Conservation (phyloP, 2,329 filamentous ascomycete genomes). For the Zymoseptoria tritici region DNA sequence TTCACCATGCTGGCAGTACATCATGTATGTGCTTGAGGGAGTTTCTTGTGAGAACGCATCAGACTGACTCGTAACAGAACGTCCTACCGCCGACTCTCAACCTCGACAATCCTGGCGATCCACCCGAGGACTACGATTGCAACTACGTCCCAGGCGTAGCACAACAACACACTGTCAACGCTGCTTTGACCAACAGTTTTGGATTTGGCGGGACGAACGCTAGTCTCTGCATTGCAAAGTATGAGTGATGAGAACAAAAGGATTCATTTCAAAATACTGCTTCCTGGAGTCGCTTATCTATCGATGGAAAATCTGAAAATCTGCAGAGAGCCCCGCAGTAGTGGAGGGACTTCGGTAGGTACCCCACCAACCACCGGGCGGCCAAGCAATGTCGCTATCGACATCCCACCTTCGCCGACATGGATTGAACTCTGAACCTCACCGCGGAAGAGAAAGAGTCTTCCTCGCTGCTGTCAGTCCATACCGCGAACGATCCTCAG, state of each 20-base stretch:
- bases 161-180: constrained; percentile 62
- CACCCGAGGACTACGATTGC: constrained; percentile 61
- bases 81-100: constrained; percentile 82
- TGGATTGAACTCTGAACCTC: neutral
- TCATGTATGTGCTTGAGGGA: constrained; percentile 50
- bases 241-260: constrained; percentile 3
- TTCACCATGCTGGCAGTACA: constrained; percentile 74
- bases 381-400: neutral
- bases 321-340: constrained; percentile 11
- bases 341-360: neutral
- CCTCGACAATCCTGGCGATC: constrained; percentile 53
- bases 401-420: neutral
- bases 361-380: neutral
- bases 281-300: constrained; percentile 1
- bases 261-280: neutral
- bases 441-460: neutral
- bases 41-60: neutral
- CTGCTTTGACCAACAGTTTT: constrained; percentile 89
- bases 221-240: constrained; percentile 65
- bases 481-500: too few species aligned
- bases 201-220: constrained; percentile 97
- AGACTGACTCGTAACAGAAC: constrained; percentile 45
- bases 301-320: neutral
- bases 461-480: too few species aligned
- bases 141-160: constrained; percentile 73